A percentile compares a stretch with the other conserved stretches of the same genome.
Conservation (phyloP, 495 filamentous ascomycete genomes). For the Glonium stellatum region DNA sequence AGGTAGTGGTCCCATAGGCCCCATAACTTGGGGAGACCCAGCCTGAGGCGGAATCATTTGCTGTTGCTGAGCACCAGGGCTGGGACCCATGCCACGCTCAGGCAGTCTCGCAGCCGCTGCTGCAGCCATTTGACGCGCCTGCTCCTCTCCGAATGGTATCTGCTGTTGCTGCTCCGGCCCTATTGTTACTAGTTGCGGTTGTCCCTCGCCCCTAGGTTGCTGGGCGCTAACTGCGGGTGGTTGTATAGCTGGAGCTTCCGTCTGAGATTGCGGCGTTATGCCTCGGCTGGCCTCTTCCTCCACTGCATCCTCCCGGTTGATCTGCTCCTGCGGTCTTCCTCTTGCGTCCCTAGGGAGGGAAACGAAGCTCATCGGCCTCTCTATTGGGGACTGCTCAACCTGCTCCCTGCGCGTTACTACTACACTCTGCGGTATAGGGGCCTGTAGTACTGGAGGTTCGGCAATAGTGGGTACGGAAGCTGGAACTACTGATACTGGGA, state of each 20-base stretch:
- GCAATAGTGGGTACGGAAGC: neutral
- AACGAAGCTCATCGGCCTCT: slow-evolving; percentile 24
- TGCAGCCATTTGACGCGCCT: no score
- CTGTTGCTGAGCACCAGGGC: no score
- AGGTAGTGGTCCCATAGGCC: neutral
- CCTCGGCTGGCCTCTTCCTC: neutral
- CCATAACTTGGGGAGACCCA: neutral
- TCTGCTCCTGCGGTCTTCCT: slow-evolving; percentile 26
- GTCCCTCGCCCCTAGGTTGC: neutral
- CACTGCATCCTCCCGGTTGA: slow-evolving; percentile 8
- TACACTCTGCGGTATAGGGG: neutral
- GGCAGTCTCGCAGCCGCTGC: no score
- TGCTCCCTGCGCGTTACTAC: neutral
- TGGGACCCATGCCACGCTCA: no score
- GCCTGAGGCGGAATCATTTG: no score
- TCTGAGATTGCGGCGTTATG: neutral
- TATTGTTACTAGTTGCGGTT: neutral
- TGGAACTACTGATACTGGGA: slow-evolving; percentile 4
- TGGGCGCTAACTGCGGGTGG: neutral
- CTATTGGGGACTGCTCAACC: neutral
- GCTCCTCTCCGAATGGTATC: no score
- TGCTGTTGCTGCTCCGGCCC: neutral
- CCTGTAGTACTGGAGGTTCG: neutral
- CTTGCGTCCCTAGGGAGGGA: slow-evolving; percentile 19
- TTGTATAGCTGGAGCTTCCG: neutral